Percentiles rank a stretch among this genome's conserved stretches.
These are phyloP conservation scores for Teunomyces panamensis DNA, from an alignment of 805 yeast genomes.

Conservation along the genomic window DNA sequence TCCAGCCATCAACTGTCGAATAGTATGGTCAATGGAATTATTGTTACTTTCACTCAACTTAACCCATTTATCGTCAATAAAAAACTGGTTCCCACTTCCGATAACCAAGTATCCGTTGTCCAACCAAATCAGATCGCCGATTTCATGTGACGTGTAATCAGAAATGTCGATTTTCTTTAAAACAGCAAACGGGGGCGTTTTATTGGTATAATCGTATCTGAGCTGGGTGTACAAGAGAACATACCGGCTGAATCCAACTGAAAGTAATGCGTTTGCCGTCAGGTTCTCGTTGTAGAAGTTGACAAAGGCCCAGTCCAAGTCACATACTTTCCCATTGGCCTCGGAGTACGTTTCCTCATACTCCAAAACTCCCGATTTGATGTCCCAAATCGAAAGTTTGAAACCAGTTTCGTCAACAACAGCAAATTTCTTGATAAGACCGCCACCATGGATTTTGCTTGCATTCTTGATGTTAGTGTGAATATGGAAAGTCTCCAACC, in stretches of 20 bases:
- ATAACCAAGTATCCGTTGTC: slow-evolving; percentile 73
- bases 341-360: slow-evolving; percentile 45
- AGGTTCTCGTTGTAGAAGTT: slow-evolving; percentile 14
- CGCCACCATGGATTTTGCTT: slow-evolving; percentile 64
- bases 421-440: slow-evolving; percentile 67
- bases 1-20: slow-evolving; percentile 37
- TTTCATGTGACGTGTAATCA: slow-evolving; percentile 69
- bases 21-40: slow-evolving; percentile 50
- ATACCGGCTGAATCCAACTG: slow-evolving; percentile 69
- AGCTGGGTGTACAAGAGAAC: slow-evolving; percentile 75
- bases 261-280: slow-evolving; percentile 54
- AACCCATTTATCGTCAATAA: slow-evolving; percentile 67
- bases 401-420: slow-evolving; percentile 55
- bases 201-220: slow-evolving; percentile 84
- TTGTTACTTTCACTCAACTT: slow-evolving; percentile 23
- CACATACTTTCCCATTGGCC: slow-evolving; percentile 45
- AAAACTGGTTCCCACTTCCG: slow-evolving; percentile 88
- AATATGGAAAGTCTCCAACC: slow-evolving; percentile 52
- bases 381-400: slow-evolving; percentile 75
- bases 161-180: slow-evolving; percentile 71
- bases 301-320: slow-evolving; percentile 84
- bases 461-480: slow-evolving; percentile 56
- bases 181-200: slow-evolving; percentile 71
- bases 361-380: slow-evolving; percentile 63
- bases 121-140: slow-evolving; percentile 90